Percentiles rank a stretch among this genome's conserved stretches.
Evolutionary conservation across 2,329 filamentous ascomycete genomes (phyloP).

Genomic region (Venturia oleaginea): DNA sequence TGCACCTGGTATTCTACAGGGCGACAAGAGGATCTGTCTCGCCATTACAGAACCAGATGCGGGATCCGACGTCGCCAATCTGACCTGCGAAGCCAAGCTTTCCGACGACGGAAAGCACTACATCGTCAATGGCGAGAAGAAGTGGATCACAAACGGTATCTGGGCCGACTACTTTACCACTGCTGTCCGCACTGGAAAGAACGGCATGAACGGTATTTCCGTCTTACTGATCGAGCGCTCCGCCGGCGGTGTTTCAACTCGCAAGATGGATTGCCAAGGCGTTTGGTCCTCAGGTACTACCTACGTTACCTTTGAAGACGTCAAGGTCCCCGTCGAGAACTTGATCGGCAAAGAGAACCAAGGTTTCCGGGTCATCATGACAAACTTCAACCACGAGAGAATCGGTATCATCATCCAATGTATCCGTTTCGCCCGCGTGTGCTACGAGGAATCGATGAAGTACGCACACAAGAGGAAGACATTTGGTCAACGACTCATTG

Average conservation of each 20-base stretch:
- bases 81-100: constrained; percentile 92
- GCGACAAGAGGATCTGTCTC: constrained; percentile 94
- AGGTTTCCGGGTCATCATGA: constrained; percentile 97
- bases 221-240: constrained; percentile 86
- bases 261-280: constrained; percentile 97
- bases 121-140: constrained; percentile 99
- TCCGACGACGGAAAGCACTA: constrained; percentile 96
- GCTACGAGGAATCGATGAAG: constrained; percentile 92
- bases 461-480: constrained; percentile 96
- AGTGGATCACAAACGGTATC: constrained; percentile 98
- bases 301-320: constrained; percentile 97
- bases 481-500: constrained; percentile 92
- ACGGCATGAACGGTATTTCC: constrained; percentile 87
- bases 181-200: constrained; percentile 79
- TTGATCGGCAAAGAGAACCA: constrained; percentile 96
- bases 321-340: constrained; percentile 99
- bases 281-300: constrained; percentile 93
- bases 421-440: constrained; percentile 88
- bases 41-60: constrained; percentile 97
- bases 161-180: constrained; percentile 98
- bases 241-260: constrained; percentile 76
- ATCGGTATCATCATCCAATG: constrained; percentile 98
- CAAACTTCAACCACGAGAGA: constrained; percentile 98
- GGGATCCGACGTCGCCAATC: constrained; percentile 87
- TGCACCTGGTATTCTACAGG: constrained; percentile 75